Evolutionary conservation across 2,329 filamentous ascomycete genomes (phyloP), one percentile per base, ranked within the genome.

Genomic region (Colletotrichum nymphaeae): DNA sequence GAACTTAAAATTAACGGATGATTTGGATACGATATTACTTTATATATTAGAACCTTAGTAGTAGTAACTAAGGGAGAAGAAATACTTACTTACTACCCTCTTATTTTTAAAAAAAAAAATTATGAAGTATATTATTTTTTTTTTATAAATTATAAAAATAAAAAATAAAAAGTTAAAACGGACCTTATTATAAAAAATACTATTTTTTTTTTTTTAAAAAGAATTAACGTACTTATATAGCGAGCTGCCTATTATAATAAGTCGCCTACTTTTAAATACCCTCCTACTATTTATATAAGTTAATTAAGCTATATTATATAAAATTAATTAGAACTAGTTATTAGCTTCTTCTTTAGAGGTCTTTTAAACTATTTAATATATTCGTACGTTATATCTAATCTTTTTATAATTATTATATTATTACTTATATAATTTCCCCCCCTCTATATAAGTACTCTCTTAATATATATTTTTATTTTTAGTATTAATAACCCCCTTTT

Each of bases 311-410:
- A 35, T 55, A 53, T 35, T 14, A 5, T 53, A 64, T 11, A 28
- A 49, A 28, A 63, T 46, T 52, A 52, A 63, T 63, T 63, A 63
- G 49, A 63, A 49, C 28, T 49, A 52, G 11, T 30, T 28, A n/a
- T 49, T 52, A 49, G 0, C 3, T 12, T 63, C 28, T 63, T 52
- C n/a, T 19, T 63, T 63, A 49, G 4, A 28, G 16, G 16, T 63
- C n/a, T 69, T 7, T 4, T 69, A 22, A 56, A 60, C 28, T 35
- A 58, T 16, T 32, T 49, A 49, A 58, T 64, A 70, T 3, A n/a
- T 53, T 65, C 30, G 30, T 63, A 60, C 35, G 11, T 52, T 63
- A 56, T 42, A 49, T 49, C 4, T 46, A 63, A n/a, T n/a, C n/a
- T 49, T 63, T 46, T 14, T 63, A 16, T 30, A 63, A 63, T 30